Percentiles rank a stretch among this genome's conserved stretches.
phyloP scores from a whole-genome alignment of 192 early-diverging fungal species.

The Dissophora ornata region DNA sequence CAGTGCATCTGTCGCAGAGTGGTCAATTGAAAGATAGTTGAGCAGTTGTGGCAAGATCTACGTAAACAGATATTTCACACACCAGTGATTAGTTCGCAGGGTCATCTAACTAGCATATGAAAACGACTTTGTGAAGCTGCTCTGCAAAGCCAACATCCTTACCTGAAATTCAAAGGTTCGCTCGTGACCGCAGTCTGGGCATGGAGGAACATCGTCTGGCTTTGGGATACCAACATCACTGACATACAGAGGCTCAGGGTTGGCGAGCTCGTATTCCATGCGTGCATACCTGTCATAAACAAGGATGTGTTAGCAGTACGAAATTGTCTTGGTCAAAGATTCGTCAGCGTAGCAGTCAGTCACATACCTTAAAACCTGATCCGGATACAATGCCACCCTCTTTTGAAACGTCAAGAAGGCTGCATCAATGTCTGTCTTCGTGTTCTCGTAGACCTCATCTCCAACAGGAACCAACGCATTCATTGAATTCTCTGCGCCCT shows the following conservation, averaged over 20 bases:
- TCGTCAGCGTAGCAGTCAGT: too few relatives aligned
- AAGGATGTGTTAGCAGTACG: neutral
- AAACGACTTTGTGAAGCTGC: too few relatives aligned
- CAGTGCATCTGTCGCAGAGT: constrained; percentile 73
- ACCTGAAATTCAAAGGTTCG: constrained; percentile 94
- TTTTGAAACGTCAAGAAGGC: constrained; percentile 93
- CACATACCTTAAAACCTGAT: constrained; percentile 89
- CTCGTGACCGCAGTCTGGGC: constrained; percentile 75
- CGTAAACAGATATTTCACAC: too few relatives aligned
- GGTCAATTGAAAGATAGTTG: constrained; percentile 79
- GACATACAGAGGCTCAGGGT: constrained; percentile 81
- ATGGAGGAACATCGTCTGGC: constrained; percentile 67
- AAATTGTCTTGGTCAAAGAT: too few relatives aligned
- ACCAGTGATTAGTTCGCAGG: too few relatives aligned
- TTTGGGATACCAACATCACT: constrained; percentile 74
- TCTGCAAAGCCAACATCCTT: too few relatives aligned
- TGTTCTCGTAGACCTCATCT: constrained; percentile 77
- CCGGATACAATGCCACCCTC: constrained; percentile 76
- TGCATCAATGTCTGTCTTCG: constrained; percentile 86
- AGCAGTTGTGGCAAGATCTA: constrained; percentile 91
- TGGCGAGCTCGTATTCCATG: constrained; percentile 66
- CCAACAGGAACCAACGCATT: constrained; percentile 63
- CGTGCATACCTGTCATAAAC: constrained; percentile 62
- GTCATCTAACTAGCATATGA: too few relatives aligned
- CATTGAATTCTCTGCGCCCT: constrained; percentile 36